These are phyloP conservation scores for Stachybotrys elegans DNA, from an alignment of 2,329 filamentous ascomycete species.

Conservation along the genomic window DNA sequence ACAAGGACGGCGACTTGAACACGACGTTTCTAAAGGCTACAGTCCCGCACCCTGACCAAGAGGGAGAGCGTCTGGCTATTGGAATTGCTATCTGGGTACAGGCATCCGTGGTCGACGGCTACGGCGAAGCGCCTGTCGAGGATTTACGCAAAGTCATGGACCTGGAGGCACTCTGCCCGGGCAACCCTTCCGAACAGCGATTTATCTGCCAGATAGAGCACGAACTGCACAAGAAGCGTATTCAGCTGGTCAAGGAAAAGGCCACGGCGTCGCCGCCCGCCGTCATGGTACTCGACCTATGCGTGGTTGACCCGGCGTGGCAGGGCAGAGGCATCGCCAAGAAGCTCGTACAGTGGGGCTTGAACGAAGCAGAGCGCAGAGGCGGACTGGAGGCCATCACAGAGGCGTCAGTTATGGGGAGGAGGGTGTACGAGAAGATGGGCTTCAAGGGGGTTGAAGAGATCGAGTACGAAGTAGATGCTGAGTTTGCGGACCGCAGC, in stretches of 20 bases:
- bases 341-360: slow-evolving; percentile 41
- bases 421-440: slow-evolving; percentile 38
- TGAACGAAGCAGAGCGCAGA: slow-evolving; percentile 33
- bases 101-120: slow-evolving; percentile 40
- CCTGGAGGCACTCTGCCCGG: slow-evolving; percentile 34
- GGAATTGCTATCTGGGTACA: slow-evolving; percentile 54
- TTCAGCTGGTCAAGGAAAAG: slow-evolving; percentile 35
- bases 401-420: slow-evolving; percentile 45
- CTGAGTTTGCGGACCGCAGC: slow-evolving; percentile 29
- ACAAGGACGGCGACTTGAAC: slow-evolving; percentile 41
- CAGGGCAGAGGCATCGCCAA: slow-evolving; percentile 45
- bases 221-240: slow-evolving; percentile 38
- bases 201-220: slow-evolving; percentile 39
- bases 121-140: slow-evolving; percentile 34
- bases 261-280: slow-evolving; percentile 33
- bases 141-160: slow-evolving; percentile 24
- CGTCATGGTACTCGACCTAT: slow-evolving; percentile 44
- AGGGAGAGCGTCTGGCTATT: slow-evolving; percentile 28
- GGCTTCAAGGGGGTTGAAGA: slow-evolving; percentile 41
- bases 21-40: slow-evolving; percentile 51
- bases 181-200: slow-evolving; percentile 36
- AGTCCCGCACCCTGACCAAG: slow-evolving; percentile 25
- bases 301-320: slow-evolving; percentile 47
- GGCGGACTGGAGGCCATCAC: slow-evolving; percentile 36
- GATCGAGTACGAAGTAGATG: slow-evolving; percentile 37